phyloP scores from a whole-genome alignment of 2,329 filamentous ascomycete genomes.

The Aureobasidium sp. region DNA sequence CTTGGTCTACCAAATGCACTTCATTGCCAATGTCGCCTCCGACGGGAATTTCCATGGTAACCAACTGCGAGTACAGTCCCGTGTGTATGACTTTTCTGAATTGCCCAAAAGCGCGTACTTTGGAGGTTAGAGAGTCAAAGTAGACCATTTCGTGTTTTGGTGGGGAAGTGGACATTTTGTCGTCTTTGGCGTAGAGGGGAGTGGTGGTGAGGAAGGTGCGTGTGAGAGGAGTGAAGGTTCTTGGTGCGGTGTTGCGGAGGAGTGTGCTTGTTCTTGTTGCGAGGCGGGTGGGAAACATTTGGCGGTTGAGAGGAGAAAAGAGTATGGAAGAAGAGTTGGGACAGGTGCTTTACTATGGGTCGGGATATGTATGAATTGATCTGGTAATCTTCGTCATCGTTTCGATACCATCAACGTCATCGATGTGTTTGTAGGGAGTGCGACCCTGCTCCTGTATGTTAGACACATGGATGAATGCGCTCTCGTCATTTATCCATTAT shows the following conservation, averaged over 20 bases:
- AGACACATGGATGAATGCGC: too few species aligned
- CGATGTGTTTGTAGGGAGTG: too few species aligned
- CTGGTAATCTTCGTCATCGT: too few species aligned
- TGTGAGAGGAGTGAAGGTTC: constrained; percentile 18
- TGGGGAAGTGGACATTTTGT: constrained; percentile 24
- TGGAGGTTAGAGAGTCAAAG: constrained; percentile 48
- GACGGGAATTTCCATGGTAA: constrained; percentile 57
- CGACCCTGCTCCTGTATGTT: too few species aligned
- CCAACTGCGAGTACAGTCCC: constrained; percentile 54
- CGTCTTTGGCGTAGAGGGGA: constrained; percentile 26
- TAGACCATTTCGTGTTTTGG: constrained; percentile 49
- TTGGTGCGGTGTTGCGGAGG: neutral
- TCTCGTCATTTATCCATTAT: too few species aligned
- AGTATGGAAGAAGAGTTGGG: neutral
- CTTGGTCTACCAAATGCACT: constrained; percentile 57
- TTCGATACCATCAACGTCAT: too few species aligned
- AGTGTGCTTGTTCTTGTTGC: neutral
- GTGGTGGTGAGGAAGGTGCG: constrained; percentile 12
- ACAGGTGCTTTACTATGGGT: too few species aligned
- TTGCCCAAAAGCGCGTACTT: constrained; percentile 47
- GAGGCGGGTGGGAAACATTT: constrained; percentile 2
- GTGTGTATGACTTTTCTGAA: constrained; percentile 57
- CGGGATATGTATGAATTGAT: too few species aligned
- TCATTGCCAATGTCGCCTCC: constrained; percentile 60
- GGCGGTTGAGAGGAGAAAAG: too few species aligned